Percentiles rank a stretch among this genome's conserved stretches.
Evolutionary conservation across 208 protist genomes (phyloP).

Genomic region (Wallacemonas sp.): DNA sequence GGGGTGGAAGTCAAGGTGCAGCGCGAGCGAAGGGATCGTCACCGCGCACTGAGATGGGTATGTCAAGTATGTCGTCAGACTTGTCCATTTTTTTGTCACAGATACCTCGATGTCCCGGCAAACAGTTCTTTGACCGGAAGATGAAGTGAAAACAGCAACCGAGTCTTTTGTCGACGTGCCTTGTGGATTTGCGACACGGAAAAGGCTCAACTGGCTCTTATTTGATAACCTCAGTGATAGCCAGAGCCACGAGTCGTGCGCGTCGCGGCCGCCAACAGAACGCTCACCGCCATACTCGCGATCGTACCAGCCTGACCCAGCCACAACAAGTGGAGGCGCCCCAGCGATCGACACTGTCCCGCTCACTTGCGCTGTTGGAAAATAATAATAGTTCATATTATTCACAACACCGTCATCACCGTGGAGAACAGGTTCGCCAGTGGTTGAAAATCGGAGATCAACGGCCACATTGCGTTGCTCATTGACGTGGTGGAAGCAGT

Average conservation of each 20-base stretch:
- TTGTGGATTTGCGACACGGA: slow-evolving; percentile 21
- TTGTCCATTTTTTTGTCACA: slow-evolving; percentile 42
- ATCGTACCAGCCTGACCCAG: slow-evolving; percentile 51
- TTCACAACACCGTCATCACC: slow-evolving; percentile 41
- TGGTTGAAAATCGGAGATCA: slow-evolving; percentile 31
- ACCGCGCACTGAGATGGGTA: slow-evolving; percentile 42
- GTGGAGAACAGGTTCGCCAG: slow-evolving; percentile 25
- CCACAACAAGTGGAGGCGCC: slow-evolving; percentile 21
- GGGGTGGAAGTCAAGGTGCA: slow-evolving; percentile 29
- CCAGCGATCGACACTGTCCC: slow-evolving; percentile 36
- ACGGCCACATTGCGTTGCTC: slow-evolving; percentile 22
- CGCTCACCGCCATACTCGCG: slow-evolving; percentile 38
- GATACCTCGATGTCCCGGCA: slow-evolving; percentile 30
- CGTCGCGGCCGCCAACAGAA: slow-evolving; percentile 19
- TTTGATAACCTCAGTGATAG: slow-evolving; percentile 39
- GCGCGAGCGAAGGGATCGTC: slow-evolving; percentile 23
- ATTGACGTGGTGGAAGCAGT: slow-evolving; percentile 36
- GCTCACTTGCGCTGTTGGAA: slow-evolving; percentile 36
- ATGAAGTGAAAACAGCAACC: slow-evolving; percentile 22
- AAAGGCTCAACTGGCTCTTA: slow-evolving; percentile 37
- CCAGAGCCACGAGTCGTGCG: slow-evolving; percentile 41
- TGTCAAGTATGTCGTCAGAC: slow-evolving; percentile 48
- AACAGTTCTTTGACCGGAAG: slow-evolving; percentile 20
- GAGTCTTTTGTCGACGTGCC: slow-evolving; percentile 16
- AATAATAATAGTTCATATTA: slow-evolving; percentile 65